These are phyloP conservation scores for Priceomyces melissophilus DNA, from an alignment of 805 yeast species.

Conservation along the genomic window DNA sequence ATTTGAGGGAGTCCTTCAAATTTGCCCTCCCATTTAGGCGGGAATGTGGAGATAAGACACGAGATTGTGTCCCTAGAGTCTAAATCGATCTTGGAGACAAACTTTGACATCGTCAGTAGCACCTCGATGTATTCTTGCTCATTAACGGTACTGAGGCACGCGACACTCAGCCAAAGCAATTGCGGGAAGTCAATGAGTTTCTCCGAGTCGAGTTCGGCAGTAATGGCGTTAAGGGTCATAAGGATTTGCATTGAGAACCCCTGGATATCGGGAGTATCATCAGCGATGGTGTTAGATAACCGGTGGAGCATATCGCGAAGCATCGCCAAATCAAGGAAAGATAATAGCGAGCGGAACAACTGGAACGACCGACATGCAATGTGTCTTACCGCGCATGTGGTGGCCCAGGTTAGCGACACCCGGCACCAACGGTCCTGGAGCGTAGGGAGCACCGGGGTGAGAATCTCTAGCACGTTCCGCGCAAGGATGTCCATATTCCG, in stretches of 20 bases:
- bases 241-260: constrained; percentile 96
- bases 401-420: constrained; percentile 87
- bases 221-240: constrained; percentile 91
- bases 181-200: constrained; percentile 87
- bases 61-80: constrained; percentile 83
- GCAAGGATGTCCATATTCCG: constrained; percentile 76
- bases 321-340: constrained; percentile 82
- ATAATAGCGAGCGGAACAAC: constrained; percentile 78
- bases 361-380: constrained; percentile 97
- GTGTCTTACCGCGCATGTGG: constrained; percentile 95
- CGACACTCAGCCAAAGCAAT: constrained; percentile 92
- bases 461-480: constrained; percentile 57
- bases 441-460: constrained; percentile 43
- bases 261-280: constrained; percentile 84
- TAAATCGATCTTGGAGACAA: constrained; percentile 81
- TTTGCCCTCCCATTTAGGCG: constrained; percentile 92
- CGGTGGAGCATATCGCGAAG: constrained; percentile 91
- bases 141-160: constrained; percentile 83
- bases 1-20: constrained; percentile 85
- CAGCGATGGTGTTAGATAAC: constrained; percentile 88
- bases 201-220: constrained; percentile 77
- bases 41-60: constrained; percentile 80
- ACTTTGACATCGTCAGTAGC: constrained; percentile 74
- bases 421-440: constrained; percentile 84
- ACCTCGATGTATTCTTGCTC: constrained; percentile 92